These are phyloP conservation scores for Stagonosporopsis vannaccii DNA, from an alignment of 2,329 filamentous ascomycete genomes.

Conservation along the genomic window DNA sequence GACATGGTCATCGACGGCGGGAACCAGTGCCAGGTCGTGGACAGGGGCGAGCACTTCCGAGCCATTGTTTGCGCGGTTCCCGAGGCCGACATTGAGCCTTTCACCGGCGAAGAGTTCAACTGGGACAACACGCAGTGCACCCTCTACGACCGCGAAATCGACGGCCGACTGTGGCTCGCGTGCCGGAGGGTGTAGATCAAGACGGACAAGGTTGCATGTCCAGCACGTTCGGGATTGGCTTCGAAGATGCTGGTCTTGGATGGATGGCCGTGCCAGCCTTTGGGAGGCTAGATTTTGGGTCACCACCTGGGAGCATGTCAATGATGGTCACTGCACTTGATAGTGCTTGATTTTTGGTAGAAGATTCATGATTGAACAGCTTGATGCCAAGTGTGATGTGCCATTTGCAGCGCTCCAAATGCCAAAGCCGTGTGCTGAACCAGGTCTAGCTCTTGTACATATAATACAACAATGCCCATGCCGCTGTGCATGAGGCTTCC, in stretches of 20 bases:
- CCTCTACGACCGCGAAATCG: neutral
- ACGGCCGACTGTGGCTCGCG: neutral
- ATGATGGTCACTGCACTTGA: neutral
- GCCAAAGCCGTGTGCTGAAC: neutral
- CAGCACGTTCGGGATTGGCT: neutral
- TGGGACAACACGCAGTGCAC: neutral
- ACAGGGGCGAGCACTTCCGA: neutral
- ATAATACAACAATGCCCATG: slow-evolving; percentile 10
- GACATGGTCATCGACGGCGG: neutral
- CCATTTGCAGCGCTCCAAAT: neutral
- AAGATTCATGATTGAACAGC: neutral
- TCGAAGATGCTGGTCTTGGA: neutral
- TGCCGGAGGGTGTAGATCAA: neutral
- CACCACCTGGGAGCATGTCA: neutral
- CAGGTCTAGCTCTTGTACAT: slow-evolving; percentile 15
- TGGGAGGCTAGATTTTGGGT: neutral
- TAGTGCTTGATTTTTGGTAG: neutral
- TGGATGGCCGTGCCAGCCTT: neutral
- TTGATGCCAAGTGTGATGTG: neutral
- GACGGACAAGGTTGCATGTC: neutral
- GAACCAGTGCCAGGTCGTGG: neutral
- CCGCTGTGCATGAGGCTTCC: neutral
- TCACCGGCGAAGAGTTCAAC: neutral
- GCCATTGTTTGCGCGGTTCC: slow-evolving; percentile 1
- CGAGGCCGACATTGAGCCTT: neutral